These are phyloP conservation scores for Nemania sp. DNA, from an alignment of 2,329 filamentous ascomycete species.

Conservation along the genomic window DNA sequence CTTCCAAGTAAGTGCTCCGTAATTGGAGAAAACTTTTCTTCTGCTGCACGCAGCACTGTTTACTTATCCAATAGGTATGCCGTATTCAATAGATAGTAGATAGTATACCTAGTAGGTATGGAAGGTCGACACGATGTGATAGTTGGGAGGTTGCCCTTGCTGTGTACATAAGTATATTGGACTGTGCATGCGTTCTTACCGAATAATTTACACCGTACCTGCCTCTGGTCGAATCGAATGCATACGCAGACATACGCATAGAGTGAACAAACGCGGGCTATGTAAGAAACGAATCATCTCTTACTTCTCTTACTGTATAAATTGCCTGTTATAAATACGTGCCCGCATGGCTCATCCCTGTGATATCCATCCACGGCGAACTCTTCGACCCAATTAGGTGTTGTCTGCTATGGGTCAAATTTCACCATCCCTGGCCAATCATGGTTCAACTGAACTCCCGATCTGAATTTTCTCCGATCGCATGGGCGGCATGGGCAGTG, in stretches of 20 bases:
- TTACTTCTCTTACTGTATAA: slow-evolving; percentile 18
- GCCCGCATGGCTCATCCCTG: slow-evolving; percentile 31
- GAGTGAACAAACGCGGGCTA: neutral
- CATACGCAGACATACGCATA: neutral
- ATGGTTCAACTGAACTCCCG: slow-evolving; percentile 17
- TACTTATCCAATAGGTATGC: too few species aligned
- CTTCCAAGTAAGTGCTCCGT: neutral
- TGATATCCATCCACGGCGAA: slow-evolving; percentile 6
- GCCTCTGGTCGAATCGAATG: too few species aligned
- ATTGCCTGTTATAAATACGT: slow-evolving; percentile 30
- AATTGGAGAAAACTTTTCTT: neutral
- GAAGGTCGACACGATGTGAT: too few species aligned
- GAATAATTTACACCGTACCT: slow-evolving; percentile 10
- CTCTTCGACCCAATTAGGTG: slow-evolving; percentile 13
- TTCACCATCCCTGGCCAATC: slow-evolving; percentile 32
- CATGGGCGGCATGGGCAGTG: too few species aligned
- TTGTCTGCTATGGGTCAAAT: slow-evolving; percentile 20
- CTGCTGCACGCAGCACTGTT: neutral
- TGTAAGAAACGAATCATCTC: slow-evolving; percentile 15
- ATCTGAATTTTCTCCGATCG: slow-evolving; percentile 31
- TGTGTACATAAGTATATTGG: too few species aligned
- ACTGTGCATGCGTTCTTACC: neutral
- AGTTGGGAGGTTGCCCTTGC: too few species aligned
- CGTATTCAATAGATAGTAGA: neutral
- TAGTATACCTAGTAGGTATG: too few species aligned